These are phyloP conservation scores for Colletotrichum lini DNA, from an alignment of 2,329 filamentous ascomycete species.

Conservation along the genomic window DNA sequence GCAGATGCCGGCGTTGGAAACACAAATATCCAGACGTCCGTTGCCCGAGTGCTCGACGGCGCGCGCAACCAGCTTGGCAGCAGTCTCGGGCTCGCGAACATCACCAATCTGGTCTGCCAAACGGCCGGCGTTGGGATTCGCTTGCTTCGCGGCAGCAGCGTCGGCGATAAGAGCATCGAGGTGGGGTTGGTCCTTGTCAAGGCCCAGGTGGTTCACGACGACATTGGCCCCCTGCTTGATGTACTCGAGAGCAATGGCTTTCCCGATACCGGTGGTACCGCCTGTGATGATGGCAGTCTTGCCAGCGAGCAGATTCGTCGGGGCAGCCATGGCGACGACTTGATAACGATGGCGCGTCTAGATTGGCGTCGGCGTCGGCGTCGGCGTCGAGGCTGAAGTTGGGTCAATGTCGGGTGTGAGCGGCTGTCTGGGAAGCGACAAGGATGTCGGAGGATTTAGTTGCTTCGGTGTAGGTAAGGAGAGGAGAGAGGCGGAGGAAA, in stretches of 20 bases:
- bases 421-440: constrained; percentile 10
- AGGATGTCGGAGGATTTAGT: constrained; percentile 19
- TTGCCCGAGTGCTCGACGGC: constrained; percentile 73
- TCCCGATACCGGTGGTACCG: constrained; percentile 87
- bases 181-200: constrained; percentile 65
- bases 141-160: constrained; percentile 61
- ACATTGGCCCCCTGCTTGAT: constrained; percentile 83
- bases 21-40: constrained; percentile 79
- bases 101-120: constrained; percentile 83
- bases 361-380: background rate
- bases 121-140: constrained; percentile 63
- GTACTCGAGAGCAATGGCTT: constrained; percentile 86
- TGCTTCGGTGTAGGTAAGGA: background rate
- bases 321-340: constrained; percentile 56
- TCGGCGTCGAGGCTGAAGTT: constrained; percentile 2
- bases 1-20: constrained; percentile 91
- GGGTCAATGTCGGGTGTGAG: constrained; percentile 20
- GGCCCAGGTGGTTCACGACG: constrained; percentile 83
- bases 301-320: constrained; percentile 72
- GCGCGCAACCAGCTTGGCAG: constrained; percentile 74
- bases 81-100: constrained; percentile 81
- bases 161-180: constrained; percentile 68
- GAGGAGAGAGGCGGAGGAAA: constrained; percentile 5
- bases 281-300: constrained; percentile 92
- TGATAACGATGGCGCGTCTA: background rate